Evolutionary conservation across 768 basidiomycete species (phyloP), one percentile per base, ranked within the genome.

Genomic region (Hericium erinaceus): DNA sequence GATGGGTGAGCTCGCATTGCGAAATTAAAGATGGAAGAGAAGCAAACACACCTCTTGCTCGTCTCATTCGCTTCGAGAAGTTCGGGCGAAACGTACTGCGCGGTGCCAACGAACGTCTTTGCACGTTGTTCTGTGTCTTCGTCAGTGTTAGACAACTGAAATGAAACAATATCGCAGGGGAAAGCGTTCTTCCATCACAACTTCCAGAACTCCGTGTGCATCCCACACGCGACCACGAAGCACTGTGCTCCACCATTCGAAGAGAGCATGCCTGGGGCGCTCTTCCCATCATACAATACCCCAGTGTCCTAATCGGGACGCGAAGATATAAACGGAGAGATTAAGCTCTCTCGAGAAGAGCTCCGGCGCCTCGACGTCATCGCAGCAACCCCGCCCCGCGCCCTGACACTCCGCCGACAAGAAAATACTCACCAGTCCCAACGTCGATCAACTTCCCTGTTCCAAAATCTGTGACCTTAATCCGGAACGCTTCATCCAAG

Each of bases 381-480:
- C 28, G 28, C 28, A 33, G 28, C 28, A 33, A 22, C 28, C 28
- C 28, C 28, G 28, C 28, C 28, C 28, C 28, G 28, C 28, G 8
- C 28, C 28, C 28, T 33, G 28, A 33, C 28, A 8, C 28, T 8
- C 28, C 28, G 28, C 4, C 28, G 28, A 15, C n/a, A 71, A 38
- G 61, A 61, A 64, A 53, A 56, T 12, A 72, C 82, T 65, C 56
- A 84, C 84, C 70, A 33, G 28, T 33, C 54, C 74, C 75, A 20
- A 77, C 67, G 59, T 85, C 82, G 38, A 85, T 72, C 60, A 89
- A 74, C 72, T 89, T 89, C 18, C 92, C 92, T 4, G 92, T 95
- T 6, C 97, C 97, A 70, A 98, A 98, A 69, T 99, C 97, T 15
- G 93, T 91, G n/a, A 99, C 81, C 70, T 93, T 95, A 67, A 97